Conservation (phyloP, 2,329 filamentous ascomycete genomes). For the Colletotrichum sp. region DNA sequence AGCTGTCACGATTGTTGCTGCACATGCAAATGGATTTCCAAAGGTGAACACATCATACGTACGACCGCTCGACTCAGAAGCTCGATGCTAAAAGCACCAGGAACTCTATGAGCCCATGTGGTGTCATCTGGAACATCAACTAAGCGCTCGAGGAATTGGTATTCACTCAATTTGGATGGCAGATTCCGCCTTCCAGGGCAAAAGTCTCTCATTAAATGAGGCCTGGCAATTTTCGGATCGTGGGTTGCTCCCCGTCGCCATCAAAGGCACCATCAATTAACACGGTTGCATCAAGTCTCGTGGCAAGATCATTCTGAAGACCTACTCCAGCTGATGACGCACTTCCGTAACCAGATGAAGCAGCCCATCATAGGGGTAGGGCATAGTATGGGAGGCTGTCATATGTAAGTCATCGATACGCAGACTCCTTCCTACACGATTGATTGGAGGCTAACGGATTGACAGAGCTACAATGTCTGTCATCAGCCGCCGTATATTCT, state of each 20-base stretch:
- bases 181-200: background rate
- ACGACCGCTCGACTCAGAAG: background rate
- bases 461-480: background rate
- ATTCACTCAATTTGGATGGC: background rate
- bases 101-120: background rate
- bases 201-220: background rate
- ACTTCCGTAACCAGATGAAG: background rate
- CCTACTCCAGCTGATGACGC: background rate
- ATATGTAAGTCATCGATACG: background rate
- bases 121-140: background rate
- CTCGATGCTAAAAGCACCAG: background rate
- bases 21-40: background rate
- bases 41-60: background rate
- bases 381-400: background rate
- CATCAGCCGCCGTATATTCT: background rate
- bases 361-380: background rate
- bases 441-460: accelerated
- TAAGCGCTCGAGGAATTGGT: background rate
- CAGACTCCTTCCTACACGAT: accelerated
- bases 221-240: background rate
- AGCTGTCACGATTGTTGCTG: background rate
- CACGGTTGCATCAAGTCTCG: background rate
- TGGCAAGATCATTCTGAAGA: background rate
- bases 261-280: accelerated
- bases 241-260: background rate